Evolutionary conservation across 2,329 filamentous ascomycete genomes (phyloP).

Genomic region (Colletotrichum theobromicola): DNA sequence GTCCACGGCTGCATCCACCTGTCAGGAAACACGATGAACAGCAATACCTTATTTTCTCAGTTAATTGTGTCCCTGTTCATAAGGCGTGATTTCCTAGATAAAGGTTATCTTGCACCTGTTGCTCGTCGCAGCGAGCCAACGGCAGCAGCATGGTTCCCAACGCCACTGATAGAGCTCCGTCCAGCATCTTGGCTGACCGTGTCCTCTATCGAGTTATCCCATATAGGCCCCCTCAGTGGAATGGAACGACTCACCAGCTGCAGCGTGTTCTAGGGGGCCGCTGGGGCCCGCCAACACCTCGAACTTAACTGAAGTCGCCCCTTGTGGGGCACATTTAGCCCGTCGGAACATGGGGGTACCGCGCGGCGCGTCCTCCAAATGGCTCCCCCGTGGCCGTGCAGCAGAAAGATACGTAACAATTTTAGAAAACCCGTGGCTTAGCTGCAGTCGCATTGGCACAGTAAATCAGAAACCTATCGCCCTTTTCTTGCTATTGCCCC

Average conservation of each 20-base stretch:
- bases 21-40: neutral
- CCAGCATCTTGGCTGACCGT: neutral
- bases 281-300: neutral
- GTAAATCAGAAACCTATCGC: conserved; percentile 9
- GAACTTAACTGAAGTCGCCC: neutral
- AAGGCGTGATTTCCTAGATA: neutral
- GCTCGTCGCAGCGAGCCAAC: neutral
- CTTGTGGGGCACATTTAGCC: conserved; percentile 5
- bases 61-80: neutral
- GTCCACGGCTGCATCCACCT: neutral
- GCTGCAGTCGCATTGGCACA: conserved; percentile 11
- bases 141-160: neutral
- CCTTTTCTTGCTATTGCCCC: conserved; percentile 3
- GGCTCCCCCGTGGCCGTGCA: conserved; percentile 20
- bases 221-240: neutral
- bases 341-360: conserved; percentile 5
- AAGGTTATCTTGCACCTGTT: neutral
- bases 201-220: conserved; percentile 13
- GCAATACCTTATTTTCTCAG: neutral
- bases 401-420: conserved; percentile 19
- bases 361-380: conserved; percentile 13
- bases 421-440: conserved; percentile 14
- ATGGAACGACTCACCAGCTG: neutral
- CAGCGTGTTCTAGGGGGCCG: neutral
- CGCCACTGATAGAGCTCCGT: neutral